Conservation (phyloP, 2,329 filamentous ascomycete species). For the Gaeumannomyces sp. region DNA sequence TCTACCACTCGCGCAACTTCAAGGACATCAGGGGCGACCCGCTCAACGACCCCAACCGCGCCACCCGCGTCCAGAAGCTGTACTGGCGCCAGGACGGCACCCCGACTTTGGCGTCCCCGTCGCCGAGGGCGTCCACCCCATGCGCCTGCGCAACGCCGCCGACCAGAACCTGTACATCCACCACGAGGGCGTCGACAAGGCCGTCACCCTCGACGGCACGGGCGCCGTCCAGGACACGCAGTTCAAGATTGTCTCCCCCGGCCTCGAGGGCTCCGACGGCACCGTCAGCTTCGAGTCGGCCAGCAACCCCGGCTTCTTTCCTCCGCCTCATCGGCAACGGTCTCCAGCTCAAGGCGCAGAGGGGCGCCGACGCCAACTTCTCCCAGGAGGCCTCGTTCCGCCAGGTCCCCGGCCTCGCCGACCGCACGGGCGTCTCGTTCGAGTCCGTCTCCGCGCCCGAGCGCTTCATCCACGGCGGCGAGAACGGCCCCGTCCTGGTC, state of each 20-base stretch:
- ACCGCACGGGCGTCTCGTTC: slow-evolving; percentile 23
- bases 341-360: slow-evolving; percentile 12
- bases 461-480: neutral
- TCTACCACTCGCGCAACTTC: slow-evolving; percentile 22
- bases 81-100: slow-evolving; percentile 25
- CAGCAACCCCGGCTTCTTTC: slow-evolving; percentile 19
- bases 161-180: slow-evolving; percentile 15
- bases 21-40: slow-evolving; percentile 23
- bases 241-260: slow-evolving; percentile 20
- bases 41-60: slow-evolving; percentile 18
- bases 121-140: slow-evolving; percentile 14
- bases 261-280: slow-evolving; percentile 15
- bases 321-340: slow-evolving; percentile 11
- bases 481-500: neutral
- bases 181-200: slow-evolving; percentile 5
- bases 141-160: slow-evolving; percentile 16
- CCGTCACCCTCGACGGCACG: slow-evolving; percentile 9
- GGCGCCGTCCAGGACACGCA: slow-evolving; percentile 15
- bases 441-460: slow-evolving; percentile 10
- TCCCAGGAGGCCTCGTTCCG: slow-evolving; percentile 16
- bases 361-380: slow-evolving; percentile 11
- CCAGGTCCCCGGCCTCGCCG: slow-evolving; percentile 20
- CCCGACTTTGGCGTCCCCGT: slow-evolving; percentile 24
- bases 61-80: slow-evolving; percentile 24
- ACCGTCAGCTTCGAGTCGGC: slow-evolving; percentile 21